Percentiles rank a stretch among this genome's conserved stretches.
Evolutionary conservation across 176 grass and related monocot species (phyloP).

Genomic region (Dactylis glomerata): DNA sequence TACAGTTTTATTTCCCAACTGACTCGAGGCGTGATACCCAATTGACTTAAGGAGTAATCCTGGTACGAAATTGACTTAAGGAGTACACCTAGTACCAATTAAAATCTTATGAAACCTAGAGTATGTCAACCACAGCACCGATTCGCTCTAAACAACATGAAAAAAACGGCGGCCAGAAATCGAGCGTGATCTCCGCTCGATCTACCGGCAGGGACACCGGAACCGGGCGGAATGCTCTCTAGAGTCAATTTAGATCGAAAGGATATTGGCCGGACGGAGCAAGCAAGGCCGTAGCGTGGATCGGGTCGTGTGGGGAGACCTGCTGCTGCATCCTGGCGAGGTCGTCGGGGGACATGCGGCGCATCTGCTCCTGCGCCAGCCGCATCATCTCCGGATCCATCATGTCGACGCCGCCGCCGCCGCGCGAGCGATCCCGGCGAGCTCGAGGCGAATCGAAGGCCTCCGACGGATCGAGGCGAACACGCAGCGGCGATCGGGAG

Average conservation of each 20-base stretch:
- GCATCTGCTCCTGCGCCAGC: constrained; percentile 98
- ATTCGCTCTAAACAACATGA: neutral
- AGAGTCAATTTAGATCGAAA: neutral
- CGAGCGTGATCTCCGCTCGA: neutral
- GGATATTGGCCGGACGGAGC: neutral
- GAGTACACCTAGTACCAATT: neutral
- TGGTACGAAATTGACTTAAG: neutral
- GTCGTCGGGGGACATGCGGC: constrained; percentile 81
- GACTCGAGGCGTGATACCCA: neutral
- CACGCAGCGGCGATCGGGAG: neutral
- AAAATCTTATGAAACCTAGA: neutral
- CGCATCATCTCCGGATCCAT: constrained; percentile 93
- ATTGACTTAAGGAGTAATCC: neutral
- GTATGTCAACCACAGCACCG: neutral
- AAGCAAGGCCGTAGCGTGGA: neutral
- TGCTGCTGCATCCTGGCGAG: constrained; percentile 92
- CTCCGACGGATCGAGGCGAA: neutral
- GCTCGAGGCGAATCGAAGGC: neutral
- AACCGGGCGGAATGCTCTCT: no score
- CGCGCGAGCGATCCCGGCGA: neutral
- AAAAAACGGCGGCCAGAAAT: neutral
- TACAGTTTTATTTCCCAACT: neutral
- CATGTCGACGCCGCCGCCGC: constrained; percentile 31
- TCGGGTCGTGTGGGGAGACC: constrained; percentile 30
- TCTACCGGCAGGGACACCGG: neutral